Conservation (phyloP, 345 rosid species). For the Microthlaspi erraticum region DNA sequence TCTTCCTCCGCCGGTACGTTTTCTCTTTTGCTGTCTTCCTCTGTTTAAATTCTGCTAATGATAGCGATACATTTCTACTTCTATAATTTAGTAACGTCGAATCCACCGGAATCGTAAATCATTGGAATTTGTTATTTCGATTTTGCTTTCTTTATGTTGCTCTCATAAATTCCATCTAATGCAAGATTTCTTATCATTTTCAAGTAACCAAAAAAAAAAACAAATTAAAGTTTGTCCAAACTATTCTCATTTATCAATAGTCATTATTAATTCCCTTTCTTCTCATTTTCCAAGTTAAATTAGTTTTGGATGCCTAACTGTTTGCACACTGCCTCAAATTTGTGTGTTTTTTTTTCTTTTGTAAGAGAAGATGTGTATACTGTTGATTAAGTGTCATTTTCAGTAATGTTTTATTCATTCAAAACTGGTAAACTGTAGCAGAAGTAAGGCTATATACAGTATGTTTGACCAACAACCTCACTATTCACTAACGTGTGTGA, state of each 20-base stretch:
- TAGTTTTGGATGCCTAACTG: not conserved
- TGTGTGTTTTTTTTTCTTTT: not conserved
- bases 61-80: not conserved
- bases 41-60: not conserved
- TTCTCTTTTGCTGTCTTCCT: constrained; percentile 17
- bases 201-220: not conserved
- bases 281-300: not conserved
- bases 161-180: constrained; percentile 17
- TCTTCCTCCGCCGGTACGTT: constrained; percentile 61
- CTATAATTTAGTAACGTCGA: not conserved
- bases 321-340: constrained; percentile 8
- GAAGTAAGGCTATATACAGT: constrained; percentile 29
- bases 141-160: not conserved
- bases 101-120: not conserved
- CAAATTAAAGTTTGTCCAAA: not conserved
- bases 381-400: not conserved
- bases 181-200: not conserved
- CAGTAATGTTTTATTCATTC: constrained; percentile 21
- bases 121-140: not conserved
- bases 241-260: too few species aligned
- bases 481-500: constrained; percentile 20
- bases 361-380: too few species aligned
- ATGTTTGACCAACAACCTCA: constrained; percentile 31
- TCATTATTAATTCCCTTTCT: not conserved
- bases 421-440: constrained; percentile 23